Evolutionary conservation across 306 rosid genomes (phyloP).

Genomic region (Neltuma alba): DNA sequence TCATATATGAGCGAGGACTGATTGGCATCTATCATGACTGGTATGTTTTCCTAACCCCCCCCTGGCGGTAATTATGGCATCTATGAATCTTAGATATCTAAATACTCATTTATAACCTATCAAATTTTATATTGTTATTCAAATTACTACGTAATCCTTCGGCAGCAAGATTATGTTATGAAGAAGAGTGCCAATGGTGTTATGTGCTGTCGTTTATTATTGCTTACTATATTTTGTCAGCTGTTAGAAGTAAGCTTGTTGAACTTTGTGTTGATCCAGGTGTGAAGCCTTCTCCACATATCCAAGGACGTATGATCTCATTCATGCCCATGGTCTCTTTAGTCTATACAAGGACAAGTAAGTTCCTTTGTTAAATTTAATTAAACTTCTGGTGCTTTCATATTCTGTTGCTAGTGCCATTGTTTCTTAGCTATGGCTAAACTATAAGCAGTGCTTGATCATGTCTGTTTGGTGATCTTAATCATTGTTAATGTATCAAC

Average conservation of each 20-base stretch:
- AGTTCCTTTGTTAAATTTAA: conserved; percentile 39
- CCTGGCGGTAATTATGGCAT: background rate
- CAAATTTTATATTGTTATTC: background rate
- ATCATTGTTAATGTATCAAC: conserved; percentile 2
- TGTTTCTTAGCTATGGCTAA: background rate
- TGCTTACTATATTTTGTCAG: background rate
- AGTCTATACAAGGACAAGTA: conserved; percentile 82
- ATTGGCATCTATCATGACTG: conserved; percentile 96
- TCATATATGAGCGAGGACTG: conserved; percentile 77
- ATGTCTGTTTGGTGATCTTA: background rate
- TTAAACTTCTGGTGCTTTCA: conserved; percentile 27
- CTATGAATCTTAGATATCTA: conserved; percentile 2
- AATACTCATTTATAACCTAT: background rate
- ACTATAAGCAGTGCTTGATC: conserved; percentile 8
- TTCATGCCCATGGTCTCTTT: conserved; percentile 83
- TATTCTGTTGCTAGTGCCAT: too few relatives aligned
- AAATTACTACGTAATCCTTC: background rate
- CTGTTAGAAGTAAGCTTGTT: background rate
- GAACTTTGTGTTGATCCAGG: conserved; percentile 51
- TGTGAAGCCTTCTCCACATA: conserved; percentile 93
- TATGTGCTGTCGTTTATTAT: background rate
- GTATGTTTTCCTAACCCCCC: conserved; percentile 43
- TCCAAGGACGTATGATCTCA: conserved; percentile 97
- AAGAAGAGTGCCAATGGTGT: background rate
- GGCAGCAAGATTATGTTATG: conserved; percentile 5